Evolutionary conservation across 192 early-diverging fungal genomes (phyloP).

Genomic region (Haplosporangium gracile): DNA sequence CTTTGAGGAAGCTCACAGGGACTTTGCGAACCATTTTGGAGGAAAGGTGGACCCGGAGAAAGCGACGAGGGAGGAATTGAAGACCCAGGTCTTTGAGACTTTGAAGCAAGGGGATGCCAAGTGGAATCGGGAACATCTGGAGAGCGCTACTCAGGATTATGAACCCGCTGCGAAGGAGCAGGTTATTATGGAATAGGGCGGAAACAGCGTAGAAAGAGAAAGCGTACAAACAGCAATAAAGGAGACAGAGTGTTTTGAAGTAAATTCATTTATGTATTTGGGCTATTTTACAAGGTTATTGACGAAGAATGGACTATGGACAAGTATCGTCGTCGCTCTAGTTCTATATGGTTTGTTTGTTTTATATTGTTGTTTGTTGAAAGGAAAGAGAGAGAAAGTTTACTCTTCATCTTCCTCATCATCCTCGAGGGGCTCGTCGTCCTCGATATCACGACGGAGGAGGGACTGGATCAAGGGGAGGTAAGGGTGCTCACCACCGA

Average conservation of each 20-base stretch:
- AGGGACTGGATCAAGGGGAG: slow-evolving; percentile 87
- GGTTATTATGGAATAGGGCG: neutral
- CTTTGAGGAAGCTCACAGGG: neutral
- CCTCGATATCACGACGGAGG: slow-evolving; percentile 69
- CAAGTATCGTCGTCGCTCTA: slow-evolving; percentile 7
- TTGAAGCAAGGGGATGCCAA: neutral
- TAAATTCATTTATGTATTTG: neutral
- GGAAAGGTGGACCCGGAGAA: neutral
- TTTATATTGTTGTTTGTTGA: neutral
- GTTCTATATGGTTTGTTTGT: neutral
- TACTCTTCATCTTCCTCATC: slow-evolving; percentile 73
- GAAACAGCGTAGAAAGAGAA: neutral
- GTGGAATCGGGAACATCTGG: neutral
- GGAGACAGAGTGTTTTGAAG: neutral
- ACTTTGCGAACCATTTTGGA: neutral
- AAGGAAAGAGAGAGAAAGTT: neutral
- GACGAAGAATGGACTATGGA: slow-evolving; percentile 1
- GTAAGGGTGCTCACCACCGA: slow-evolving; percentile 73
- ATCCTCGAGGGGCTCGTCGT: slow-evolving; percentile 70
- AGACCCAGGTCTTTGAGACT: neutral
- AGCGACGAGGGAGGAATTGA: neutral
- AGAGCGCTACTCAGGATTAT: neutral
- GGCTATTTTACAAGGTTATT: slow-evolving; percentile 23
- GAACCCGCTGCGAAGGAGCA: neutral
- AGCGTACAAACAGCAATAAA: neutral